Percentiles rank a stretch among this genome's conserved stretches.
Conservation (phyloP, 805 yeast species). For the Kuraishia hungarica region DNA sequence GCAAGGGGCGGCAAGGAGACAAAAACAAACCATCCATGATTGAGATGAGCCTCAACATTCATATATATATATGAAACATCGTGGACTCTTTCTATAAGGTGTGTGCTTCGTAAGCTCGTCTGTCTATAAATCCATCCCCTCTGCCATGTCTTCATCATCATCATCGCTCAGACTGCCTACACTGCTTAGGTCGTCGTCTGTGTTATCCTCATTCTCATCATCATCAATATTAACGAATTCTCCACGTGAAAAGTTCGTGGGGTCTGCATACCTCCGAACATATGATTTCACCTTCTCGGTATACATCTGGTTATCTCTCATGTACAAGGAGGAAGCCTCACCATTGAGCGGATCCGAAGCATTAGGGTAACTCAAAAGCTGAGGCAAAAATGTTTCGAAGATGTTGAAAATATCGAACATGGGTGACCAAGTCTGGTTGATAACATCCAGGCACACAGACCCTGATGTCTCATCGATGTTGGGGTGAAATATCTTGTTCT, state of each 20-base stretch:
- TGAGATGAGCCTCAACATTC: neutral
- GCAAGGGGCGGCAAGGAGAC: neutral
- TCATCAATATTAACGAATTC: conserved; percentile 15
- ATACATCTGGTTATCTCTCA: conserved; percentile 60
- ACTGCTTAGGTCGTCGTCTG: conserved; percentile 20
- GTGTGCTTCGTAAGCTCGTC: neutral
- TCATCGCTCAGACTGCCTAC: conserved; percentile 15
- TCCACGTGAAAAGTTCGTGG: conserved; percentile 21
- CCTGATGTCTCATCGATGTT: conserved; percentile 89
- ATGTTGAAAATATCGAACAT: conserved; percentile 89
- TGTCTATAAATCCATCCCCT: conserved; percentile 21
- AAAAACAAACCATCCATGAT: neutral
- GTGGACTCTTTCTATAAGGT: neutral
- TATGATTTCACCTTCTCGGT: conserved; percentile 63
- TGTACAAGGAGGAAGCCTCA: conserved; percentile 76
- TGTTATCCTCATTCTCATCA: conserved; percentile 15
- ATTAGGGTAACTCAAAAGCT: conserved; percentile 83
- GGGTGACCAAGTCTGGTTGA: conserved; percentile 97
- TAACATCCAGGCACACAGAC: conserved; percentile 90
- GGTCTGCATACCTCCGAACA: conserved; percentile 60
- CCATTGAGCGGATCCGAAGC: conserved; percentile 91
- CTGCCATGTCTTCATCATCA: conserved; percentile 22
- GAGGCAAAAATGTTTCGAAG: conserved; percentile 90
- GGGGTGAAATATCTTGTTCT: conserved; percentile 88
- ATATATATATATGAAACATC: neutral